Base-by-base conservation (phyloP, 2,329 filamentous ascomycete genomes). In the Penicillium sp. region DNA sequence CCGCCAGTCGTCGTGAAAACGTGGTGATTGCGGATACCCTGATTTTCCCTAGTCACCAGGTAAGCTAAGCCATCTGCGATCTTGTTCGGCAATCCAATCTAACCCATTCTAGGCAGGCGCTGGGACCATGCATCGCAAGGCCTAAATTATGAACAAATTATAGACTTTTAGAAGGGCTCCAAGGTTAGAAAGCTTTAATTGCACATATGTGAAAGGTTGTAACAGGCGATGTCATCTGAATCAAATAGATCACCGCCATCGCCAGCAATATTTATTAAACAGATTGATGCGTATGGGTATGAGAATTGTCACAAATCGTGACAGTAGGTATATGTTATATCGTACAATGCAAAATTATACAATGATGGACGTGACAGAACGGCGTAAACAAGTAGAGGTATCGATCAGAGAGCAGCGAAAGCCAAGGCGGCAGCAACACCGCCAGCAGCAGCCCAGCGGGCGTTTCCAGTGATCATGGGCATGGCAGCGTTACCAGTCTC, bases 41-140 rank as follows among this genome's bases (percentile, higher is more conserved):
- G 57, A 80, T 97, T 49, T 96, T 89, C 75, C 92, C 92, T 5
- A 94, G 88, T 67, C 92, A 96, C 71, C 92, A 97, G 83, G 91
- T 91, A 74, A 50, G 52, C 8, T 36, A 7, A 36, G n/a, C 13
- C 11, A n/a, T n/a, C n/a, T n/a, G 13, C 31, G 31, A n/a, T 5
- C 13, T n/a, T n/a, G 13, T 2, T 36, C 6, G 2, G 1, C 2
- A n/a, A 5, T 16, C 6, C 34, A 36, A n/a, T 5, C 34, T 36
- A n/a, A 36, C 34, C 14, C 5, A 2, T n/a, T n/a, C 6, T 27
- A 64, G 66, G 63, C 62, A 22, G 57, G 55, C 9, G 61, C 65
- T n/a, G 58, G 57, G 50, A 44, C 55, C 18, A 57, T 67, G 64
- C 64, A 67, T 55, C 64, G 64, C 55, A 66, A 62, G 48, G 58